Conservation (phyloP, 805 yeast species). For the Ogataea zsoltii region DNA sequence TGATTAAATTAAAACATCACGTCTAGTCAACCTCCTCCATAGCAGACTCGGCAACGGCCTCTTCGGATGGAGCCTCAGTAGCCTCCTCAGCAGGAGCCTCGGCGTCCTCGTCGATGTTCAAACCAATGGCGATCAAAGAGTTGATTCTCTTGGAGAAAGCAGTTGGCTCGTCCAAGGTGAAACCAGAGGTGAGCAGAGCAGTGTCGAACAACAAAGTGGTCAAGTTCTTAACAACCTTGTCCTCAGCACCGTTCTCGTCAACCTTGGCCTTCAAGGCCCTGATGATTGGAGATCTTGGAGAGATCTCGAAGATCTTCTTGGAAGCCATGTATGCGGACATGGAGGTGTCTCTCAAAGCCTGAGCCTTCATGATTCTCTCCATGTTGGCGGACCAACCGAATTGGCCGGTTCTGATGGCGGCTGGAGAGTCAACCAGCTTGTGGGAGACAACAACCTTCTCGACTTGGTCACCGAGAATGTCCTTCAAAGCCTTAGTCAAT, state of each 20-base stretch:
- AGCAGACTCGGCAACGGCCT: slow-evolving; percentile 83
- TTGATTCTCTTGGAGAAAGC: slow-evolving; percentile 97
- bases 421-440: slow-evolving; percentile 97
- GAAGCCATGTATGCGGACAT: slow-evolving; percentile 99
- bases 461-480: slow-evolving; percentile 95
- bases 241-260: slow-evolving; percentile 95
- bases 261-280: slow-evolving; percentile 95
- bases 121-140: slow-evolving; percentile 96
- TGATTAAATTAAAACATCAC: slow-evolving; percentile 1
- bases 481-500: slow-evolving; percentile 94
- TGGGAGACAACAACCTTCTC: slow-evolving; percentile 99
- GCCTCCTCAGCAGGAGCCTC: slow-evolving; percentile 41
- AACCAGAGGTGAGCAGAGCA: slow-evolving; percentile 97
- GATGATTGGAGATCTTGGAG: slow-evolving; percentile 95
- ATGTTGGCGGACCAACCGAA: slow-evolving; percentile 99
- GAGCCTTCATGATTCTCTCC: slow-evolving; percentile 99
- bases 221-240: slow-evolving; percentile 96
- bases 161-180: slow-evolving; percentile 97
- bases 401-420: slow-evolving; percentile 99
- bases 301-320: slow-evolving; percentile 97
- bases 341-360: slow-evolving; percentile 97
- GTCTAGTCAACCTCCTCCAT: slow-evolving; percentile 98
- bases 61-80: slow-evolving; percentile 57
- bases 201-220: slow-evolving; percentile 96
- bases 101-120: slow-evolving; percentile 90